Evolutionary conservation across 805 yeast species (phyloP).

Genomic region (Dipodascus albidus): DNA sequence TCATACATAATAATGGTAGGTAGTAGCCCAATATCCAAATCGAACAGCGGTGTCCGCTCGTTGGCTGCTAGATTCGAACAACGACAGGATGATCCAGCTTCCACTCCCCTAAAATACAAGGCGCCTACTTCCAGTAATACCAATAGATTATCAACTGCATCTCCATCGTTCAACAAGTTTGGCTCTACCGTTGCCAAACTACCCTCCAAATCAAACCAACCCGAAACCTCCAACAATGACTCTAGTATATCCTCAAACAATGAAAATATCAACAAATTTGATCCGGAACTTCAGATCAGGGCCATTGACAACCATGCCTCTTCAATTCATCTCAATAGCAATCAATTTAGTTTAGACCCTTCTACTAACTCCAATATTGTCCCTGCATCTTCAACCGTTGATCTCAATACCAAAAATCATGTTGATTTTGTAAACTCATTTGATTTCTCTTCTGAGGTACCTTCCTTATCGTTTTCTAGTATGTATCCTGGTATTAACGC

Average conservation of each 20-base stretch:
- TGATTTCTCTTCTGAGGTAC: not conserved
- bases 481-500: too few relatives aligned
- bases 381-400: not conserved
- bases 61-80: not conserved
- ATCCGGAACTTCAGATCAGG: not conserved
- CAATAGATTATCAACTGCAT: too few relatives aligned
- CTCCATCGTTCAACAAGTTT: too few relatives aligned
- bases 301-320: not conserved
- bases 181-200: not conserved
- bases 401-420: too few relatives aligned
- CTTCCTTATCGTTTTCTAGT: too few relatives aligned
- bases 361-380: not conserved
- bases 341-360: not conserved
- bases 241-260: not conserved
- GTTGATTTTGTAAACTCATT: not conserved
- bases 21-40: not conserved
- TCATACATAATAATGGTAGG: not conserved
- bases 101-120: too few relatives aligned
- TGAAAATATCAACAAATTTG: not conserved
- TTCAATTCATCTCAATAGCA: too few relatives aligned
- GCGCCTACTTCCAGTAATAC: too few relatives aligned
- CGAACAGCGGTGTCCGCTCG: not conserved
- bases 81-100: too few relatives aligned
- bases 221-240: not conserved
- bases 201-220: not conserved